Conservation (phyloP, 805 yeast genomes). For the Priceomyces melissophilus region DNA sequence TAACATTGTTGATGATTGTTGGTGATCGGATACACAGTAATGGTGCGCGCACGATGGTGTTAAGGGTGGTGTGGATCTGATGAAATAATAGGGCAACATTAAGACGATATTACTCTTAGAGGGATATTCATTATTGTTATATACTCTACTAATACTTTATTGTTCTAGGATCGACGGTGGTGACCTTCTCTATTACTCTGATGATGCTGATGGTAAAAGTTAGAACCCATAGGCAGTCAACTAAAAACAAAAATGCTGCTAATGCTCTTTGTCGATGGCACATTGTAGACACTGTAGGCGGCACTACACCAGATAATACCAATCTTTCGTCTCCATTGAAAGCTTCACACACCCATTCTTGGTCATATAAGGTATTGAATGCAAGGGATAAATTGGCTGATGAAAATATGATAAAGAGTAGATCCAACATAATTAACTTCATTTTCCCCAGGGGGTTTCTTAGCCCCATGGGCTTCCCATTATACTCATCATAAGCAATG, state of each 20-base stretch:
- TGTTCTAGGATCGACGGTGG: conserved; percentile 8
- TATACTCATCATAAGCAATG: conserved; percentile 87
- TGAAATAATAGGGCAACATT: too few relatives aligned
- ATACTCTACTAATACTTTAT: not conserved
- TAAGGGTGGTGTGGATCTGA: too few relatives aligned
- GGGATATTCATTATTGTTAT: not conserved
- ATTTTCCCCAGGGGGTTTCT: conserved; percentile 83
- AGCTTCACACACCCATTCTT: conserved; percentile 66
- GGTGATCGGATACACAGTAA: too few relatives aligned
- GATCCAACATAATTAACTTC: conserved; percentile 75
- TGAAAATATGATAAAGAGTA: conserved; percentile 82
- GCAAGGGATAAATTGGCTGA: conserved; percentile 85
- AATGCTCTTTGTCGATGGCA: conserved; percentile 78
- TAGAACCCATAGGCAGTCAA: conserved; percentile 76
- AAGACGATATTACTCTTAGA: too few relatives aligned
- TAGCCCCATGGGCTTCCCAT: conserved; percentile 87
- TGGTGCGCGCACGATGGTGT: too few relatives aligned
- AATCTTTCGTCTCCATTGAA: conserved; percentile 18
- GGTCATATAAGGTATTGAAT: conserved; percentile 77
- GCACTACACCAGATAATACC: conserved; percentile 15
- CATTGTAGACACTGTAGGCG: conserved; percentile 45
- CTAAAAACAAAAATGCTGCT: conserved; percentile 73
- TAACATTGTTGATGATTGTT: too few relatives aligned
- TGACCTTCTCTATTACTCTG: conserved; percentile 71
- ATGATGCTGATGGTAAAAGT: conserved; percentile 81